Evolutionary conservation across 495 filamentous ascomycete species (phyloP).

Genomic region (Neurospora tetrasperma): DNA sequence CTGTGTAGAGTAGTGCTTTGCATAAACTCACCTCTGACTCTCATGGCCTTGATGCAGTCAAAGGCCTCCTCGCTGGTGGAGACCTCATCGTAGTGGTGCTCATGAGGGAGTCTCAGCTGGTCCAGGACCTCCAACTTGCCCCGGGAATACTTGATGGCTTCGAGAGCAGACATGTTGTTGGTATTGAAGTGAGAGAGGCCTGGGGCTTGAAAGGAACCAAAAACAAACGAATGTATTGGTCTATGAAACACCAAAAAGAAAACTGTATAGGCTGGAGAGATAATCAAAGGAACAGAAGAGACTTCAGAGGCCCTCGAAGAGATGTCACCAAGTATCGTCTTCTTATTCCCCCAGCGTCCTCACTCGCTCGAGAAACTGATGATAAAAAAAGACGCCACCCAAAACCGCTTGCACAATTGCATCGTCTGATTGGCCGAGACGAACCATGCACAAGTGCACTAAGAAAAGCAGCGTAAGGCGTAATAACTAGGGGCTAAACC

Average conservation of each 20-base stretch:
- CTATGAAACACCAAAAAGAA: not conserved
- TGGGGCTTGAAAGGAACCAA: not conserved
- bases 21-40: slow-evolving; percentile 40
- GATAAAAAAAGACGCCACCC: not conserved
- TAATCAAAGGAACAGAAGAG: not conserved
- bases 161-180: slow-evolving; percentile 42
- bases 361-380: not conserved
- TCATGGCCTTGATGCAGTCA: slow-evolving; percentile 88
- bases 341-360: not conserved
- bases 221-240: not conserved
- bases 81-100: slow-evolving; percentile 68
- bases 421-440: not conserved
- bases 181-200: not conserved
- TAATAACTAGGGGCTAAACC: not conserved
- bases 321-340: not conserved
- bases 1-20: not conserved
- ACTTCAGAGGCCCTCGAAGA: no score
- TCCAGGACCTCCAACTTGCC: slow-evolving; percentile 79
- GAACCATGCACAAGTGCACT: not conserved
- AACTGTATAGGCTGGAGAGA: not conserved
- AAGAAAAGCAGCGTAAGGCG: not conserved
- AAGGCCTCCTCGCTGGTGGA: slow-evolving; percentile 71
- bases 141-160: slow-evolving; percentile 78
- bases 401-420: not conserved
- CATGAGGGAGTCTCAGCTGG: slow-evolving; percentile 81